Percentiles rank a stretch among this genome's conserved stretches.
These are phyloP conservation scores for Erodium maritimum DNA, from an alignment of 345 rosid genomes.

Conservation along the genomic window DNA sequence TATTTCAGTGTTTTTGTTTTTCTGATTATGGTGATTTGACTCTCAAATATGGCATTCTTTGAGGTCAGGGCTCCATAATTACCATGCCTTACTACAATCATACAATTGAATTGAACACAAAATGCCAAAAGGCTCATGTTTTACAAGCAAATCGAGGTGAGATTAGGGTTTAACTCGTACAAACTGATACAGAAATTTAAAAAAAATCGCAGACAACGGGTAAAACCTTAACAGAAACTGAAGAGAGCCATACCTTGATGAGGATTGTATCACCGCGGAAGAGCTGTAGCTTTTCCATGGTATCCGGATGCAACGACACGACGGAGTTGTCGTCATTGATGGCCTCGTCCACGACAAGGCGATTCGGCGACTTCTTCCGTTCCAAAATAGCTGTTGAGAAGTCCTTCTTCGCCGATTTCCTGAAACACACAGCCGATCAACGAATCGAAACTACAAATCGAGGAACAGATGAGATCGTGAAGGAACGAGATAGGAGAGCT, in stretches of 20 bases:
- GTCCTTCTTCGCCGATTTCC: slow-evolving; percentile 77
- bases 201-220: neutral
- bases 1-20: no score
- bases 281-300: slow-evolving; percentile 98
- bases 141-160: neutral
- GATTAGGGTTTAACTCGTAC: neutral
- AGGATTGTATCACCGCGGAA: slow-evolving; percentile 91
- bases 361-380: slow-evolving; percentile 77
- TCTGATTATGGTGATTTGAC: no score
- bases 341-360: slow-evolving; percentile 90
- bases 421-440: slow-evolving; percentile 9
- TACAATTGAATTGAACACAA: no score
- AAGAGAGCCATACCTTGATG: slow-evolving; percentile 44
- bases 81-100: no score
- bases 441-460: neutral
- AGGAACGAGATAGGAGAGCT: neutral
- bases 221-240: neutral
- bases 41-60: no score
- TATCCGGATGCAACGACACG: slow-evolving; percentile 65
- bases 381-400: slow-evolving; percentile 87
- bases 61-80: no score
- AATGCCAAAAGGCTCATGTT: no score
- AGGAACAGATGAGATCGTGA: neutral
- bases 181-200: no score
- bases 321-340: slow-evolving; percentile 87